Conservation (phyloP, 2,329 filamentous ascomycete species). For the Ophiostoma ips region DNA sequence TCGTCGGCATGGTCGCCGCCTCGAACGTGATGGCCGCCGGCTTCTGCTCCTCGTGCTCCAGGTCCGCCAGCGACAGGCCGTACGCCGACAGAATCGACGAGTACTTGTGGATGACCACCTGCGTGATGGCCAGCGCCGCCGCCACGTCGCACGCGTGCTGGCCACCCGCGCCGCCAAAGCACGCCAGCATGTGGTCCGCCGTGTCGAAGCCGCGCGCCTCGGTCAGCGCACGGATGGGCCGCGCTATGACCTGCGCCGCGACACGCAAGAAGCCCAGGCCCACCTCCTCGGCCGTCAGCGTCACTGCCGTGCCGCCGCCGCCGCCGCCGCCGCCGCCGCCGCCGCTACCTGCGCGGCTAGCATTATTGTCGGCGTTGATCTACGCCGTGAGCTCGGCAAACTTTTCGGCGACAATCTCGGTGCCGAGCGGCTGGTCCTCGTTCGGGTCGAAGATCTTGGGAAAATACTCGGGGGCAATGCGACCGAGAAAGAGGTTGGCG, state of each 20-base stretch:
- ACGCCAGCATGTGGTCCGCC: constrained; percentile 75
- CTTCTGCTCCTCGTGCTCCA: constrained; percentile 79
- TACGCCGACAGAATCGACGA: constrained; percentile 83
- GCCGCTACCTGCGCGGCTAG: no score
- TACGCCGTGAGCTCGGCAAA: constrained; percentile 85
- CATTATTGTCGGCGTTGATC: constrained; percentile 49
- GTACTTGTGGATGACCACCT: constrained; percentile 75
- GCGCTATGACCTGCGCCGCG: constrained; percentile 55
- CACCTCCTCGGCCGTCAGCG: constrained; percentile 45
- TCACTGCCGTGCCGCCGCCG: constrained; percentile 21
- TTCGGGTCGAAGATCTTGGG: constrained; percentile 55
- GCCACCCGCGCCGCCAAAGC: constrained; percentile 82
- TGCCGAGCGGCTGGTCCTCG: constrained; percentile 63
- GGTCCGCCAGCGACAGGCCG: constrained; percentile 81
- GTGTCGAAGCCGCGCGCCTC: constrained; percentile 91
- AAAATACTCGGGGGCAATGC: constrained; percentile 43
- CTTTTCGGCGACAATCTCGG: constrained; percentile 50
- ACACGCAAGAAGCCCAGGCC: constrained; percentile 49
- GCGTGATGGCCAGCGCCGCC: constrained; percentile 65
- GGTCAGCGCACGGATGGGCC: constrained; percentile 77
- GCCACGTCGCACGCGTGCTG: constrained; percentile 85
- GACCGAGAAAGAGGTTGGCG: constrained; percentile 50
- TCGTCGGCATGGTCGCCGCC: constrained; percentile 23
- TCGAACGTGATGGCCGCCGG: constrained; percentile 51
- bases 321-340: constrained; percentile 40